Evolutionary conservation across 257 asterid species (phyloP), one percentile per base, ranked within the genome.

Genomic region (Vinca minor): DNA sequence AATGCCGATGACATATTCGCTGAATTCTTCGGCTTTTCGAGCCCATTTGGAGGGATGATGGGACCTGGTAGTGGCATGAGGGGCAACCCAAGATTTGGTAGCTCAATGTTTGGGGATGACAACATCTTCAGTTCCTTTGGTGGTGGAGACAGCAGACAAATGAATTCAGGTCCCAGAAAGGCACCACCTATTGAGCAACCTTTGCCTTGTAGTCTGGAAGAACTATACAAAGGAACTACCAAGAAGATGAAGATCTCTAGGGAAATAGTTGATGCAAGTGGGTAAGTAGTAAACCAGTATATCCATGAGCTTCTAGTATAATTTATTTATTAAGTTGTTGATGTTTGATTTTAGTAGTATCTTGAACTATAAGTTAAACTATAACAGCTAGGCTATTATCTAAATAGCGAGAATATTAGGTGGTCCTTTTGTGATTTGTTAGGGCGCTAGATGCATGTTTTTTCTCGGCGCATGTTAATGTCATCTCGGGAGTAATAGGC

Each of bases 161-260:
- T 79, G 88, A 76, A 77, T 58, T 62, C 86, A 3, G 86, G 74
- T 11, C 95, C 95, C 0, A 62, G 87, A 29, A 91, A 87, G 77
- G 95, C 84, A 8, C 82, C 86, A 0, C 88, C 94, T 0, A 84
- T 87, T 3, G 96, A 87, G 65, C 84, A 85, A 38, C 82, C 69
- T 60, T 60, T 91, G 71, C 85, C 88, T 39, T 91, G 96, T 71
- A 84, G 81, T 67, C 67, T 90, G 17, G 97, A 90, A 64, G 97
- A 90, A 32, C 83, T 90, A 8, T 90, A 85, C 78, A 91, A 85
- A n/a, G n/a, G n/a, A n/a, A n/a, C n/a, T n/a, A n/a, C n/a, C n/a
- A n/a, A n/a, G n/a, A n/a, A n/a, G n/a, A 91, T 91, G 97, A 91
- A 84, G 62, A 91, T 91, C 28, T 85, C 95, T 3, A 82, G 97